phyloP scores from a whole-genome alignment of 2,329 filamentous ascomycete genomes.

The Erysiphe pulchra region DNA sequence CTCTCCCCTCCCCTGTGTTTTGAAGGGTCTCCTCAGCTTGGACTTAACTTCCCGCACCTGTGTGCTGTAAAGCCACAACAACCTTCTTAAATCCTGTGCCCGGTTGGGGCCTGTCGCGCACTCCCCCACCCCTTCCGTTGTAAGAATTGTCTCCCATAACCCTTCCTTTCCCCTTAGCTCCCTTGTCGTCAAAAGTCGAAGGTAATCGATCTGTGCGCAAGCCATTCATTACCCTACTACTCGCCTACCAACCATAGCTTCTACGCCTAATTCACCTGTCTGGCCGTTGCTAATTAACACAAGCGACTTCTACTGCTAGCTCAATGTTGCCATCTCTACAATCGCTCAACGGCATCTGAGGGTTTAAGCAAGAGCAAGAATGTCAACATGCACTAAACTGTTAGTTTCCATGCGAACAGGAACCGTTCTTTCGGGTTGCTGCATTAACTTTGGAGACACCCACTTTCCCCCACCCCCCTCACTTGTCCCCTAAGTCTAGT shows the following conservation, averaged over 20 bases:
- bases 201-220: slow-evolving; percentile 7
- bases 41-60: background rate
- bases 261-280: slow-evolving; percentile 1
- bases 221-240: slow-evolving; percentile 1
- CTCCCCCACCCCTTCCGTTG: slow-evolving; percentile 1
- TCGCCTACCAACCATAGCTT: background rate
- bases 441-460: slow-evolving; percentile 10
- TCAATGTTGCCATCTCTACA: background rate
- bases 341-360: slow-evolving; percentile 8
- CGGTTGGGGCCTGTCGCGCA: background rate
- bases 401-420: slow-evolving; percentile 10
- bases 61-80: slow-evolving; percentile 1
- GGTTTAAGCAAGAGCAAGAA: slow-evolving; percentile 6
- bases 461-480: background rate
- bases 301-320: slow-evolving; percentile 1
- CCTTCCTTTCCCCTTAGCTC: slow-evolving; percentile 6
- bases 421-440: slow-evolving; percentile 11
- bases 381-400: slow-evolving; percentile 9
- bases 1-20: background rate
- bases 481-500: slow-evolving; percentile 3
- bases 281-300: slow-evolving; percentile 1
- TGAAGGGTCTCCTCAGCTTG: background rate
- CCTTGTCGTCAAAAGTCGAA: slow-evolving; percentile 7
- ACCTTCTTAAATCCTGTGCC: background rate
- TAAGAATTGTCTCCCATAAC: slow-evolving; percentile 1